These are phyloP conservation scores for Dictyostelium brefeldianum DNA, from an alignment of 78 protist species.

Conservation along the genomic window DNA sequence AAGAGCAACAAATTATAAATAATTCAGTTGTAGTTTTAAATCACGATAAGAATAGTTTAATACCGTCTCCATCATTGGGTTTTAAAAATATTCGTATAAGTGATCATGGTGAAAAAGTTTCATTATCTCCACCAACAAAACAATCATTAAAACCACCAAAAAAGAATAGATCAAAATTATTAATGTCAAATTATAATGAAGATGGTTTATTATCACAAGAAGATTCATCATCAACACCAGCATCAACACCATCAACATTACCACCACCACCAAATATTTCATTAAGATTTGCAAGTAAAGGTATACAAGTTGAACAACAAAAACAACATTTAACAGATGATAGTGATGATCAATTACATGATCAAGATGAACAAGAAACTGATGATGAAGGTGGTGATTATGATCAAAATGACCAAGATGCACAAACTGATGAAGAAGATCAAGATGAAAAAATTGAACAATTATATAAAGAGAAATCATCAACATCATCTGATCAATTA, in stretches of 20 bases:
- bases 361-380: background rate
- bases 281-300: constrained; percentile 25
- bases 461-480: constrained; percentile 26
- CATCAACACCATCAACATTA: background rate
- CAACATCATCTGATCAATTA: background rate
- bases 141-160: background rate
- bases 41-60: background rate
- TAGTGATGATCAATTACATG: background rate
- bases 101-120: background rate
- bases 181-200: constrained; percentile 21
- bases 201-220: background rate
- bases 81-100: constrained; percentile 15
- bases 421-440: background rate
- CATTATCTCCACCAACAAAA: background rate
- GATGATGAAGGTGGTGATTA: background rate
- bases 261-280: constrained; percentile 16
- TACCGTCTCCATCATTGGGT: background rate
- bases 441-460: constrained; percentile 26
- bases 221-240: background rate
- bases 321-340: background rate
- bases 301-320: background rate
- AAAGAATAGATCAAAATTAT: constrained; percentile 19
- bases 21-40: background rate
- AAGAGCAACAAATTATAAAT: background rate
- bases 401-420: background rate